Evolutionary conservation across 371 early-diverging fungal species (phyloP).

Genomic region (Haplosporangium sp.): DNA sequence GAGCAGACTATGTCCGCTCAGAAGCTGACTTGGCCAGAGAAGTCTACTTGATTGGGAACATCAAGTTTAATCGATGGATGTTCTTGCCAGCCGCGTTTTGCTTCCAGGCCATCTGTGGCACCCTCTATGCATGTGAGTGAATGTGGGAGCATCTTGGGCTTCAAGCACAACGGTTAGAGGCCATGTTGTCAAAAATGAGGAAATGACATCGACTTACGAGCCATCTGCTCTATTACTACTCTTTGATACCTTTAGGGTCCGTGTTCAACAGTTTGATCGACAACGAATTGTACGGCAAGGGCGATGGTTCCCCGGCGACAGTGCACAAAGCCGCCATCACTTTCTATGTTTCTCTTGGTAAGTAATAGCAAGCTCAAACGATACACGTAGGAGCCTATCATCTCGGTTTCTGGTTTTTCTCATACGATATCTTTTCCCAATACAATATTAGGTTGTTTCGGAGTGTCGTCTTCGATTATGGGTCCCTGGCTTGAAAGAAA

Average conservation of each 20-base stretch:
- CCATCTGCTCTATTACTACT: background rate
- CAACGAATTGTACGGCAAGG: slow-evolving; percentile 58
- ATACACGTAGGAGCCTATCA: no score
- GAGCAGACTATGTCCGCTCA: slow-evolving; percentile 49
- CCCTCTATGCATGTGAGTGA: slow-evolving; percentile 70
- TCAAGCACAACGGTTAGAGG: no score
- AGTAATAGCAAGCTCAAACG: background rate
- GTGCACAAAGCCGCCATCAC: slow-evolving; percentile 64
- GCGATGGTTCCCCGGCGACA: slow-evolving; percentile 45
- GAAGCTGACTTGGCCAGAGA: slow-evolving; percentile 55
- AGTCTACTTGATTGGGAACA: slow-evolving; percentile 54
- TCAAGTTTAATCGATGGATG: slow-evolving; percentile 64
- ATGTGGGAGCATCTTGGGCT: background rate
- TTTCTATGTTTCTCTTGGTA: slow-evolving; percentile 70
- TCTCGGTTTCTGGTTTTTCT: no score
- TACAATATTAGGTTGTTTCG: slow-evolving; percentile 60
- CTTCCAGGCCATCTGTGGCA: slow-evolving; percentile 74
- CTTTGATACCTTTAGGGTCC: slow-evolving; percentile 55
- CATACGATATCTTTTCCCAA: no score
- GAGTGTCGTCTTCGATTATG: slow-evolving; percentile 68
- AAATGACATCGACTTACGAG: background rate
- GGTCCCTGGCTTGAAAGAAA: slow-evolving; percentile 75
- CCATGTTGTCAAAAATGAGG: background rate
- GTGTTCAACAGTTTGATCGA: slow-evolving; percentile 75
- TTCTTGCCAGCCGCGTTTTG: slow-evolving; percentile 70